Evolutionary conservation across 371 early-diverging fungal genomes (phyloP).

Genomic region (Capniomyces stellatus): DNA sequence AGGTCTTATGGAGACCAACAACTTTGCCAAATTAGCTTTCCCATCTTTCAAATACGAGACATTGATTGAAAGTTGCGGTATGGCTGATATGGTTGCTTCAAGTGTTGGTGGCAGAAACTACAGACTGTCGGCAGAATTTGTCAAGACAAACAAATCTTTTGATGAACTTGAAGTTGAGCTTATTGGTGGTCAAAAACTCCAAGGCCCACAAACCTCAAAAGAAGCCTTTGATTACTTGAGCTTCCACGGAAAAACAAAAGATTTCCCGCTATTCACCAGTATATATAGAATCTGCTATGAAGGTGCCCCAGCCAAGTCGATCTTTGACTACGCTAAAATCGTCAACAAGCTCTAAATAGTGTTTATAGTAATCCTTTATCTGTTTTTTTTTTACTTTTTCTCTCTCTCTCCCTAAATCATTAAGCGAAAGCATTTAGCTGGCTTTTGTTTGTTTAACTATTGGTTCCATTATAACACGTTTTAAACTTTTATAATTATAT

Average conservation of each 20-base stretch:
- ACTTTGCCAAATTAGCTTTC: conserved; percentile 47
- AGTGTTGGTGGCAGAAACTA: conserved; percentile 95
- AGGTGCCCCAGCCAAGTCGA: conserved; percentile 29
- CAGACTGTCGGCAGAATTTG: conserved; percentile 80
- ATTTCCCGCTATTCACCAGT: conserved; percentile 77
- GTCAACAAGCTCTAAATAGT: neutral
- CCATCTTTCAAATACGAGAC: conserved; percentile 71
- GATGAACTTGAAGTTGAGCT: conserved; percentile 74
- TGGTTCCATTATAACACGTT: neutral
- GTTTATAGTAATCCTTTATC: neutral
- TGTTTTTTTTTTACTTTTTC: neutral
- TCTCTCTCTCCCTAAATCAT: neutral
- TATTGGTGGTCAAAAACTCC: conserved; percentile 95
- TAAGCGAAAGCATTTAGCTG: no score
- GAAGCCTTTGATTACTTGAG: conserved; percentile 72
- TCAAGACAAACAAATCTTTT: conserved; percentile 72
- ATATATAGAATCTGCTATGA: conserved; percentile 81
- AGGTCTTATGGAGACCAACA: conserved; percentile 91
- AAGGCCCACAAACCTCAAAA: conserved; percentile 84
- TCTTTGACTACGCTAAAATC: conserved; percentile 11
- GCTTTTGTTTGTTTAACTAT: neutral
- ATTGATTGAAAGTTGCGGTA: conserved; percentile 93
- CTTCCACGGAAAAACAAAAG: conserved; percentile 33
- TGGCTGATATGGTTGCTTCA: conserved; percentile 85
- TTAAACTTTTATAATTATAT: neutral